These are phyloP conservation scores for Acanthamoeba royreba DNA, from an alignment of 208 protist species.

Conservation along the genomic window DNA sequence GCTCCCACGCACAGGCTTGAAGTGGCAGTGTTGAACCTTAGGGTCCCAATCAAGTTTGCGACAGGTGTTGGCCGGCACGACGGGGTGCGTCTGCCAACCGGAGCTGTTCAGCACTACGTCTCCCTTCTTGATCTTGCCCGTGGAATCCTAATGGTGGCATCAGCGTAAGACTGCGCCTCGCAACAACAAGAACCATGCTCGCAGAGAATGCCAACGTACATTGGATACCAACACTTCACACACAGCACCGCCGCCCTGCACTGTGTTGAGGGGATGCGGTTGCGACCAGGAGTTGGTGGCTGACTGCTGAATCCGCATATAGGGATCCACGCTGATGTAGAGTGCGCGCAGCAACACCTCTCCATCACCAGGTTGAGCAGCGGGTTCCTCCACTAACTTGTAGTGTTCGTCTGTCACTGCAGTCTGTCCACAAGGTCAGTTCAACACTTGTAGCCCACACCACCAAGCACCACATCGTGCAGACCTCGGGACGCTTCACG, in stretches of 20 bases:
- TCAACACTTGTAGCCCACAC: no score
- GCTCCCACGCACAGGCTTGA: no score
- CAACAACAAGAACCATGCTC: no score
- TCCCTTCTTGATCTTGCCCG: constrained; percentile 19
- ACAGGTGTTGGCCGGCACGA: neutral
- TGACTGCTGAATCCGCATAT: constrained; percentile 43
- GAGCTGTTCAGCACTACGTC: neutral
- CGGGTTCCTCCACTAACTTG: neutral
- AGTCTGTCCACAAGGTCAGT: neutral
- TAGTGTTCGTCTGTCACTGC: constrained; percentile 32
- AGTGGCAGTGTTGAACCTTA: no score
- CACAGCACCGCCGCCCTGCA: neutral
- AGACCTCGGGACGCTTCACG: constrained; percentile 8
- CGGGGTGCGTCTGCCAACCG: neutral
- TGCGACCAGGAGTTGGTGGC: neutral
- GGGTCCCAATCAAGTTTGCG: constrained; percentile 26
- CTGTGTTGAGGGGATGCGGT: neutral
- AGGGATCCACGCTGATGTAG: constrained; percentile 34
- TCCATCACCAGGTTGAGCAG: neutral
- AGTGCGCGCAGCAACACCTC: neutral
- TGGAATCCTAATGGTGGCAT: no score
- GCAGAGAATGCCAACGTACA: no score
- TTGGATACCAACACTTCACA: neutral
- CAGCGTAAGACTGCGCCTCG: no score
- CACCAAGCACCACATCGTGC: no score